A percentile compares a stretch with the other conserved stretches of the same genome.
These are phyloP conservation scores for Fraxinus nigra DNA, from an alignment of 305 asterid species.

Conservation along the genomic window DNA sequence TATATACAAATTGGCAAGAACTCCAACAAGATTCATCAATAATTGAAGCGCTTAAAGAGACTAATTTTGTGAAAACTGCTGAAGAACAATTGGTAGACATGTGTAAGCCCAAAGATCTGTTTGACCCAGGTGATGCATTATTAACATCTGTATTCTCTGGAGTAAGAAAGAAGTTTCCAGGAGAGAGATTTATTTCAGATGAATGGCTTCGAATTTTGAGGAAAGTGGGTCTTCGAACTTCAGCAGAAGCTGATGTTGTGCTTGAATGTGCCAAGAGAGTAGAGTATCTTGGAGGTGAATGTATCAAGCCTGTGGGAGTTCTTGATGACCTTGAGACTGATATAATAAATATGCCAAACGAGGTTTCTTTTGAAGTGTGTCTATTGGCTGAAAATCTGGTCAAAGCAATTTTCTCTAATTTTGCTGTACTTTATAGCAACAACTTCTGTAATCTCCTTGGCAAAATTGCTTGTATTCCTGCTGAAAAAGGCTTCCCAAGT, in stretches of 20 bases:
- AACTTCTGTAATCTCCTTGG: slow-evolving; percentile 86
- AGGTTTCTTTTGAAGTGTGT: slow-evolving; percentile 84
- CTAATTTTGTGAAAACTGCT: slow-evolving; percentile 76
- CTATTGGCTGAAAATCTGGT: slow-evolving; percentile 78
- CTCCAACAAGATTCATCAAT: slow-evolving; percentile 71
- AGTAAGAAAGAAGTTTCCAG: slow-evolving; percentile 74
- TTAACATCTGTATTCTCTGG: slow-evolving; percentile 81
- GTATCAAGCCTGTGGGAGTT: slow-evolving; percentile 48
- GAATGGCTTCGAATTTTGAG: slow-evolving; percentile 85
- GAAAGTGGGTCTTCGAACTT: slow-evolving; percentile 77
- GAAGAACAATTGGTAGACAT: slow-evolving; percentile 58
- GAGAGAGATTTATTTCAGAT: slow-evolving; percentile 85
- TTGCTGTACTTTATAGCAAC: slow-evolving; percentile 85
- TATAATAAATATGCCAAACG: slow-evolving; percentile 52
- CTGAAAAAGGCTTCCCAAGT: slow-evolving; percentile 84
- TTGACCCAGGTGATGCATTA: slow-evolving; percentile 81
- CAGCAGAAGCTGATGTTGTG: slow-evolving; percentile 75
- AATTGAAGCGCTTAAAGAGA: slow-evolving; percentile 69
- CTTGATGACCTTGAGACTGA: slow-evolving; percentile 58
- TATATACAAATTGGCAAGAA: slow-evolving; percentile 77
- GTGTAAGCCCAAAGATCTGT: slow-evolving; percentile 71
- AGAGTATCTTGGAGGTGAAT: slow-evolving; percentile 85
- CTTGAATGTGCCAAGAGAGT: slow-evolving; percentile 93
- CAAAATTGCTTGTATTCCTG: slow-evolving; percentile 82
- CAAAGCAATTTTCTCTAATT: slow-evolving; percentile 73